Base-by-base conservation (phyloP, 352 stramenopile species). In the Phytopythium kandeliae region DNA sequence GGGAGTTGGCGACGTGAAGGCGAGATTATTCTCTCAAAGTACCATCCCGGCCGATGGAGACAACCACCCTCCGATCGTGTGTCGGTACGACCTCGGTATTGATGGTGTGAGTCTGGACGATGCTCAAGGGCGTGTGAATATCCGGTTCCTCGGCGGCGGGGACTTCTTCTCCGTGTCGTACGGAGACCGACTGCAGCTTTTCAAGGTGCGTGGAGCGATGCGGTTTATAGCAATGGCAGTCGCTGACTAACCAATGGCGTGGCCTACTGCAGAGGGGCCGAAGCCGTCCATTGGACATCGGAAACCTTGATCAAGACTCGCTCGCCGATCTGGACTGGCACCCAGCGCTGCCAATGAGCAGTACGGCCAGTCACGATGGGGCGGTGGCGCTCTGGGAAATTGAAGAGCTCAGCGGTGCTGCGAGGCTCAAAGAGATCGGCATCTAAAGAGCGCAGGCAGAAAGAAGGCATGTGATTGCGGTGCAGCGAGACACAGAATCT, bases 281-380 rank as follows among this genome's bases (percentile, higher is more conserved):
- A 44, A 57, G 48, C 19, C 34, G 40, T 31, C 40, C 48, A 15
- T 45, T 71, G 8, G 62, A 59, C 10, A 55, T 45, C 8, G 60
- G 60, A 4, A 51, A 69, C 47, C 69, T 67, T 25, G 63, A 69
- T 34, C 54, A 66, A 48, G 21, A 43, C 30, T 35, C 47, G 13
- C 46, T 71, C 21, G 46, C 56, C 16, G 63, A 79, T 58, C 38
- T 76, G n/a, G 69, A 79, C 41, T 74, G 63, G 57, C 66, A 79
- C 47, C 63, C 66, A 24, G 56, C 47, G 17, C 47, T 68, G 16
- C 57, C 58, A 21, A 47, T 74, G 21, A 69, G 60, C 36, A 74
- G 69, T 36, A 71, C 63, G 40, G 66, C 55, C 35, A 70, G 59
- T 41, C 55, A 65, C 33, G 66, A 79, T 21, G 66, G 63, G 5